A percentile compares a stretch with the other conserved stretches of the same genome.
These are phyloP conservation scores for Suillus spraguei DNA, from an alignment of 768 basidiomycete species.

Conservation along the genomic window DNA sequence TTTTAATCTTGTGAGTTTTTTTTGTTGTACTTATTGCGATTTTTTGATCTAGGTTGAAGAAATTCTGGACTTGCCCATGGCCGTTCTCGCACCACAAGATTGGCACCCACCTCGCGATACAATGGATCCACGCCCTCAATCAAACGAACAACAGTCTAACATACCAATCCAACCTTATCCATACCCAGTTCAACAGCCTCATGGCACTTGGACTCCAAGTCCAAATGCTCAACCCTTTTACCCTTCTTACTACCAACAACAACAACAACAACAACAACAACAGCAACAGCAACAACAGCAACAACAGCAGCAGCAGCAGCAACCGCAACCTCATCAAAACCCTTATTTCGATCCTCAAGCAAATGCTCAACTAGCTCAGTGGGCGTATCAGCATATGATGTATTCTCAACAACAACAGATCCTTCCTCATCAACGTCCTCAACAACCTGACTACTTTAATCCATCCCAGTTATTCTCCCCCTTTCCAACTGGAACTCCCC, in stretches of 20 bases:
- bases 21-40: no score
- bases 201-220: conserved; percentile 70
- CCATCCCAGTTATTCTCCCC: conserved; percentile 63
- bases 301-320: conserved; percentile 41
- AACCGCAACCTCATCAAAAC: conserved; percentile 18
- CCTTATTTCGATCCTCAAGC: conserved; percentile 77
- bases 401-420: conserved; percentile 65
- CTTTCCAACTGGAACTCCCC: conserved; percentile 72
- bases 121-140: conserved; percentile 52
- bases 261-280: conserved; percentile 59
- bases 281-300: conserved; percentile 47
- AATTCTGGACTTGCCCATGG: conserved; percentile 49
- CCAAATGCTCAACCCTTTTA: conserved; percentile 73
- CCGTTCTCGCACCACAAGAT: conserved; percentile 77
- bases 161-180: conserved; percentile 50
- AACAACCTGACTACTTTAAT: conserved; percentile 55
- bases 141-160: conserved; percentile 48
- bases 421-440: conserved; percentile 41
- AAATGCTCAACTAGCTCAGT: conserved; percentile 78
- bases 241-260: conserved; percentile 71
- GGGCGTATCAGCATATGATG: conserved; percentile 94
- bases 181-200: conserved; percentile 71
- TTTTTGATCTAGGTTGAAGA: background rate
- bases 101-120: conserved; percentile 71
- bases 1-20: background rate